These are phyloP conservation scores for Boletus tomentosulus DNA, from an alignment of 768 basidiomycete species.

Conservation along the genomic window DNA sequence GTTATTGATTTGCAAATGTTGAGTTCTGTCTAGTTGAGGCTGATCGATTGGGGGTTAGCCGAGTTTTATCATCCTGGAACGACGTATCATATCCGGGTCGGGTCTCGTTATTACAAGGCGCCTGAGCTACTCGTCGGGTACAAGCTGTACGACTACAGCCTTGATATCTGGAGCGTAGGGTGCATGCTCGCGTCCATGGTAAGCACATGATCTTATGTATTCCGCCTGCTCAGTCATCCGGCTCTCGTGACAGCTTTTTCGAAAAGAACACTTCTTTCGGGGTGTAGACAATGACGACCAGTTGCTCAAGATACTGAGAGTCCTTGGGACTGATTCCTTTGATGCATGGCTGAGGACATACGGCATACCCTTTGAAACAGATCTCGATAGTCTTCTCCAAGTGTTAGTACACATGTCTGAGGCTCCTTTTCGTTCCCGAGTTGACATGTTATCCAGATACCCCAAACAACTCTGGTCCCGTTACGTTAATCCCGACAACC, in stretches of 20 bases:
- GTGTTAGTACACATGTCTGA: slow-evolving; percentile 32
- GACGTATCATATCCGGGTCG: slow-evolving; percentile 70
- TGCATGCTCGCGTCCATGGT: slow-evolving; percentile 78
- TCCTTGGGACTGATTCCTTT: slow-evolving; percentile 64
- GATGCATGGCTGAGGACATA: slow-evolving; percentile 57
- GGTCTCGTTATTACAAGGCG: slow-evolving; percentile 69
- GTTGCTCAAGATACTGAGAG: slow-evolving; percentile 63
- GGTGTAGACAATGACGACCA: slow-evolving; percentile 74
- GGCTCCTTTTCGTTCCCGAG: not conserved
- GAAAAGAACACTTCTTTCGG: slow-evolving; percentile 72
- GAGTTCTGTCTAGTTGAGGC: slow-evolving; percentile 36
- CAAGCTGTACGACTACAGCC: slow-evolving; percentile 67
- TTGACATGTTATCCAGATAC: slow-evolving; percentile 37
- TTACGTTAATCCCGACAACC: slow-evolving; percentile 57
- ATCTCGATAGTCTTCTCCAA: slow-evolving; percentile 52
- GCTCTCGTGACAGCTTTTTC: slow-evolving; percentile 49
- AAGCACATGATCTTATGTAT: slow-evolving; percentile 14
- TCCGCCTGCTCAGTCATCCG: not conserved
- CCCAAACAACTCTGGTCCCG: slow-evolving; percentile 62
- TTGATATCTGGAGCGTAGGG: slow-evolving; percentile 71
- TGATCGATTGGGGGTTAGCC: slow-evolving; percentile 76
- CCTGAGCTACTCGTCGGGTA: slow-evolving; percentile 70
- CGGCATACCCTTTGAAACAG: slow-evolving; percentile 62
- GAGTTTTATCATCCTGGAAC: slow-evolving; percentile 72
- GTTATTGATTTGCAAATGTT: not conserved